phyloP scores from a whole-genome alignment of 176 grass and related monocot species.

The Carex scoparia region DNA sequence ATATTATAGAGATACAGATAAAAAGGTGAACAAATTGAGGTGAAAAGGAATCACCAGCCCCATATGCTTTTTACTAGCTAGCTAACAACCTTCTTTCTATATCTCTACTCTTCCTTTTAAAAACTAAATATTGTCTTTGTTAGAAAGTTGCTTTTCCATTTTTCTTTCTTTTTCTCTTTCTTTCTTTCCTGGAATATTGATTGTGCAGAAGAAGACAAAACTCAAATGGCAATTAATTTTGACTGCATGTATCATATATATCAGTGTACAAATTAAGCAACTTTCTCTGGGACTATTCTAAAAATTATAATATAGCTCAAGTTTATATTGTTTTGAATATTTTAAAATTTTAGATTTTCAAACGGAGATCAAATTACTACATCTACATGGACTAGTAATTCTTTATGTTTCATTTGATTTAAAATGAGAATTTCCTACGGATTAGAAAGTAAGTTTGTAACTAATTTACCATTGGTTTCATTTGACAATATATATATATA shows the following conservation, averaged over 20 bases:
- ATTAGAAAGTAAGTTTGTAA: too few species aligned
- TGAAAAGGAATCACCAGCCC: conserved; percentile 16
- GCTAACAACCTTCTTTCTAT: background rate
- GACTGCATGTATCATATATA: background rate
- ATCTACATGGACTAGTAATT: background rate
- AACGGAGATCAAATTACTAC: background rate
- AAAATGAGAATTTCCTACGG: background rate
- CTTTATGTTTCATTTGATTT: background rate
- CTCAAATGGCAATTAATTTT: background rate
- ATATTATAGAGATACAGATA: conserved; percentile 29
- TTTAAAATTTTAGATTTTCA: background rate
- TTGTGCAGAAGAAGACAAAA: conserved; percentile 20
- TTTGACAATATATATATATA: too few species aligned
- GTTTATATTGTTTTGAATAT: background rate
- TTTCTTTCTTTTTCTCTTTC: background rate
- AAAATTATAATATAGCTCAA: background rate
- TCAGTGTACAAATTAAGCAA: background rate
- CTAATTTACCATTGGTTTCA: too few species aligned
- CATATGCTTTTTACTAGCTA: conserved; percentile 5
- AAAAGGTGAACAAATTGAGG: conserved; percentile 14
- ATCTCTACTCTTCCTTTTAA: background rate
- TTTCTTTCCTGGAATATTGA: background rate
- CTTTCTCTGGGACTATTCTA: background rate
- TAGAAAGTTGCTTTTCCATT: background rate
- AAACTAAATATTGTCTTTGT: conserved; percentile 20